Percentiles rank a stretch among this genome's conserved stretches.
Conservation (phyloP, 805 yeast genomes). For the Tetrapisispora fleetii region DNA sequence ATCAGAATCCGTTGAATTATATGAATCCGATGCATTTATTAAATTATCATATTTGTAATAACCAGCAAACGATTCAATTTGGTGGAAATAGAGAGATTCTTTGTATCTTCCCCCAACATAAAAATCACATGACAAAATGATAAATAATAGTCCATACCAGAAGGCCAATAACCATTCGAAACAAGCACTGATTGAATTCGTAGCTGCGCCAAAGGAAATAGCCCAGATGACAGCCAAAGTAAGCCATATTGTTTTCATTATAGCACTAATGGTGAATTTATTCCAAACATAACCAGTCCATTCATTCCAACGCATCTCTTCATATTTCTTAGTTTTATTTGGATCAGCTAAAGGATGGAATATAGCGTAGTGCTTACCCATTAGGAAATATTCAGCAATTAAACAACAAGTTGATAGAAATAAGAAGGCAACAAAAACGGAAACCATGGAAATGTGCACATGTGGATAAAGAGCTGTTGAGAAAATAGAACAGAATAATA, state of each 20-base stretch:
- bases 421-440: constrained; percentile 57
- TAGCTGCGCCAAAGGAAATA: constrained; percentile 47
- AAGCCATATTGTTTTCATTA: constrained; percentile 57
- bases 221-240: constrained; percentile 57
- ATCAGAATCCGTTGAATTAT: background rate
- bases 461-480: constrained; percentile 47
- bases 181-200: constrained; percentile 44
- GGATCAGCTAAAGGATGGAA: constrained; percentile 27
- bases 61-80: constrained; percentile 20
- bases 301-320: constrained; percentile 24
- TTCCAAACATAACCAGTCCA: constrained; percentile 32
- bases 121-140: constrained; percentile 60
- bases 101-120: constrained; percentile 44
- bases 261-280: constrained; percentile 39
- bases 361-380: constrained; percentile 37
- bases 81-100: constrained; percentile 23
- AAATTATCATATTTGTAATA: constrained; percentile 20
- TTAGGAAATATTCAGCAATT: constrained; percentile 35
- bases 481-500: constrained; percentile 64
- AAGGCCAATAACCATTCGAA: constrained; percentile 86
- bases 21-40: background rate
- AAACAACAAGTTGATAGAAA: constrained; percentile 43
- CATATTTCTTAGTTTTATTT: constrained; percentile 9
- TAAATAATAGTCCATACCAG: constrained; percentile 64
- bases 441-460: constrained; percentile 60